Percentiles rank a stretch among this genome's conserved stretches.
These are phyloP conservation scores for Sherardia arvensis DNA, from an alignment of 257 asterid genomes.

Conservation along the genomic window DNA sequence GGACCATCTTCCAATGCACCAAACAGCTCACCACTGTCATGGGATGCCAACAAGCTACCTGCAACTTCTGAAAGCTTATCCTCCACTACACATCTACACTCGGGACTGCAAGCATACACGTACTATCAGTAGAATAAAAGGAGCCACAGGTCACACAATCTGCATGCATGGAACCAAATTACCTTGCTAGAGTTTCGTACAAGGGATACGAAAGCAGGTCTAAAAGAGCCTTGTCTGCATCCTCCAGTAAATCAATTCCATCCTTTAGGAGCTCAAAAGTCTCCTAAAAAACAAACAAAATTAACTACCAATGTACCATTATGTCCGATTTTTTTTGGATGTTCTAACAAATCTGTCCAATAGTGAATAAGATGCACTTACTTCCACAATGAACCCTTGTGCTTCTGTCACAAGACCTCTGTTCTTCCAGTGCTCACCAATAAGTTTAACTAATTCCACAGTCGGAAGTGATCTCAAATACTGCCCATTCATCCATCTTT, in stretches of 20 bases:
- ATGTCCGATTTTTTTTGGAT: too few relatives aligned
- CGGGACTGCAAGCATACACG: conserved; percentile 41
- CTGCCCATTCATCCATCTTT: conserved; percentile 98
- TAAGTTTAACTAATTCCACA: conserved; percentile 40
- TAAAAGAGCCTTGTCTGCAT: conserved; percentile 63
- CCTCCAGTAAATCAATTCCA: conserved; percentile 71
- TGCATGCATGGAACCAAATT: conserved; percentile 18
- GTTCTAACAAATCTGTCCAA: background rate
- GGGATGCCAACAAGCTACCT: conserved; percentile 55
- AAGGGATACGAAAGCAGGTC: conserved; percentile 72
- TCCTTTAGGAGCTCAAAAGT: conserved; percentile 81
- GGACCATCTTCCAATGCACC: conserved; percentile 75
- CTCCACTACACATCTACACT: conserved; percentile 55
- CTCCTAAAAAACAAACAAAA: conserved; percentile 46
- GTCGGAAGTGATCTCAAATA: conserved; percentile 75
- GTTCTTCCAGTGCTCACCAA: conserved; percentile 78
- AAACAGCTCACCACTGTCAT: conserved; percentile 64
- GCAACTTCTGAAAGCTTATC: conserved; percentile 76
- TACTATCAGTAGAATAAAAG: background rate
- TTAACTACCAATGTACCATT: background rate
- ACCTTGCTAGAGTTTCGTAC: conserved; percentile 57
- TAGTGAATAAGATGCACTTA: conserved; percentile 17
- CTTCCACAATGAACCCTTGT: conserved; percentile 66
- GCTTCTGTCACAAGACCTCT: conserved; percentile 47
- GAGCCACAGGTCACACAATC: background rate